Evolutionary conservation across 176 grass and related monocot genomes (phyloP).

Genomic region (Stipa capillata): DNA sequence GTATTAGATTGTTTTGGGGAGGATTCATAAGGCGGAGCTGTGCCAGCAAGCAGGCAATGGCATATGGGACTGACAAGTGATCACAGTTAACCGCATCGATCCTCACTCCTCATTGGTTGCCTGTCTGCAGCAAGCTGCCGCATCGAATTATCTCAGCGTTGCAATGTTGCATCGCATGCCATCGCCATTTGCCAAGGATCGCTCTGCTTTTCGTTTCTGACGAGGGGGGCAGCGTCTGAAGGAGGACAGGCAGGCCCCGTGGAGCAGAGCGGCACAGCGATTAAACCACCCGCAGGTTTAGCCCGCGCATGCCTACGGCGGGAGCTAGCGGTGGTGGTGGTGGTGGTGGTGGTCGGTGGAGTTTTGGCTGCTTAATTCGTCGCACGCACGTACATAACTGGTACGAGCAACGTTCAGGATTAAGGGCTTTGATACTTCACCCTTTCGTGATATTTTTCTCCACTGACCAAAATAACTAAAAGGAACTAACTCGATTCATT

Average conservation of each 20-base stretch:
- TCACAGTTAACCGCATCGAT: background rate
- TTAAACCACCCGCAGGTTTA: constrained; percentile 50
- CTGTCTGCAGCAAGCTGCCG: background rate
- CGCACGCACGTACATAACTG: too few species aligned
- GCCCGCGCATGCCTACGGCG: background rate
- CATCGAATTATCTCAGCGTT: too few species aligned
- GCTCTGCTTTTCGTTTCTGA: background rate
- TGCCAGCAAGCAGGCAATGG: background rate
- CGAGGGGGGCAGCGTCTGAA: background rate
- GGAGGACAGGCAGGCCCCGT: background rate
- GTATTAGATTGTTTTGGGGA: too few species aligned
- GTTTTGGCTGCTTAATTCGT: background rate
- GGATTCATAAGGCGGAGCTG: too few species aligned
- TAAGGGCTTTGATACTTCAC: too few species aligned
- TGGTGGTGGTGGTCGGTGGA: too few species aligned
- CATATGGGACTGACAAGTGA: background rate
- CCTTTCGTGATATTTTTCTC: too few species aligned
- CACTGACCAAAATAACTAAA: too few species aligned
- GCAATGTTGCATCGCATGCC: too few species aligned
- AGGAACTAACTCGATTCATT: too few species aligned
- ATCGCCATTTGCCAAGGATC: too few species aligned
- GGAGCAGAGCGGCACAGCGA: constrained; percentile 31
- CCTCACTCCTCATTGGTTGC: background rate
- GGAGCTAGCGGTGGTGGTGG: background rate
- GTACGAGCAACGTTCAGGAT: too few species aligned